A percentile compares a stretch with the other conserved stretches of the same genome.
These are phyloP conservation scores for Bothriochloa decipiens DNA, from an alignment of 176 grass and related monocot genomes.

Conservation along the genomic window DNA sequence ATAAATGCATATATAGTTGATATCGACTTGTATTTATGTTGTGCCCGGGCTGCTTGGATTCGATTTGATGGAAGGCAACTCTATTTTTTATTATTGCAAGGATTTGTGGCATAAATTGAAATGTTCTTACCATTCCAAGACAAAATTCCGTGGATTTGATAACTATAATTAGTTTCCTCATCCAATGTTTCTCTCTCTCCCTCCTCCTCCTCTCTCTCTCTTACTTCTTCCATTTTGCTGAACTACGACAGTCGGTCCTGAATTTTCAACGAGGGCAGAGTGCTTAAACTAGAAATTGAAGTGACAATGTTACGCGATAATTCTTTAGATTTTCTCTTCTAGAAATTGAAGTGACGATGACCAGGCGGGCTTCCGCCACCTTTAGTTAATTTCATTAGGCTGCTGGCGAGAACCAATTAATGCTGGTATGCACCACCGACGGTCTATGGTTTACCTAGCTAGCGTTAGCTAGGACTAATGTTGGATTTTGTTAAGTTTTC, in stretches of 20 bases:
- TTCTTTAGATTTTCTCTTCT: too few relatives aligned
- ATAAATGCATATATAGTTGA: neutral
- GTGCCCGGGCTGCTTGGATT: neutral
- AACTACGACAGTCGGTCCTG: neutral
- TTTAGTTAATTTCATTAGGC: neutral
- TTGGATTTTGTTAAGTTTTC: too few relatives aligned
- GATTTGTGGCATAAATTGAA: neutral
- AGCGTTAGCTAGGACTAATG: neutral
- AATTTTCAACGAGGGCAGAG: neutral
- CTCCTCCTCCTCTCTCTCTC: too few relatives aligned
- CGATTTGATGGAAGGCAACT: neutral
- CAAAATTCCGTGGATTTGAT: neutral
- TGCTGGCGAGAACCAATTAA: neutral
- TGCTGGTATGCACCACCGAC: neutral
- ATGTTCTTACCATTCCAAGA: neutral
- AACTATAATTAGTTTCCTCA: neutral
- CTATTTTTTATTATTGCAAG: neutral
- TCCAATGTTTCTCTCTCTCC: neutral
- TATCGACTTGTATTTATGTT: neutral
- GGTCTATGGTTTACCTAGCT: neutral
- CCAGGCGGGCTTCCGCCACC: neutral
- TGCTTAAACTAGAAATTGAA: too few relatives aligned
- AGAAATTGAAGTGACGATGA: neutral
- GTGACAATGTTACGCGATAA: too few relatives aligned
- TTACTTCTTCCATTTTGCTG: neutral